These are phyloP conservation scores for Geosmithia putterillii DNA, from an alignment of 2,329 filamentous ascomycete genomes.

Conservation along the genomic window DNA sequence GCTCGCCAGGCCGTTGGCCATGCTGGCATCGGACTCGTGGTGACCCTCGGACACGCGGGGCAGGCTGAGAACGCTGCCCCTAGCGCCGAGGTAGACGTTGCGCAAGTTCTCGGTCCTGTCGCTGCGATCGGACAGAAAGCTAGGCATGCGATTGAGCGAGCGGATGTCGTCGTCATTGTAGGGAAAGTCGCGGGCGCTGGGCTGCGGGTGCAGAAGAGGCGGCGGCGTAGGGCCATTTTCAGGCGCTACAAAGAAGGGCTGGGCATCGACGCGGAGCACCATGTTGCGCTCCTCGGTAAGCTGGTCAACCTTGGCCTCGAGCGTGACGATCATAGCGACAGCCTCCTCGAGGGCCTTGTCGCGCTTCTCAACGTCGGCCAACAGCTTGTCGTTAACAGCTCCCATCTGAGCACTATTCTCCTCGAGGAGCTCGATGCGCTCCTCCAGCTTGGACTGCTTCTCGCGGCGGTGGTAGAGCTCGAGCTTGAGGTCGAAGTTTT, in stretches of 20 bases:
- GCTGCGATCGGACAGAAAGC: conserved; percentile 48
- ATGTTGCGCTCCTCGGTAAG: conserved; percentile 40
- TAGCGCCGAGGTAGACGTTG: conserved; percentile 41
- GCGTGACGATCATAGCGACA: conserved; percentile 52
- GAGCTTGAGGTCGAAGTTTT: conserved; percentile 67
- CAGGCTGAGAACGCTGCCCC: conserved; percentile 36
- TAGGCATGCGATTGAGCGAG: conserved; percentile 45
- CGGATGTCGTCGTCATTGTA: conserved; percentile 18
- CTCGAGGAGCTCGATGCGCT: conserved; percentile 41
- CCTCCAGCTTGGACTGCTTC: conserved; percentile 46
- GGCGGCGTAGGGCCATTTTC: conserved; percentile 10
- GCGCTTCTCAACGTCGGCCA: conserved; percentile 50
- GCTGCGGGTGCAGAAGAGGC: conserved; percentile 7
- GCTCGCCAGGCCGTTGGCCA: conserved; percentile 31
- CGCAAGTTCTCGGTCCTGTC: conserved; percentile 49
- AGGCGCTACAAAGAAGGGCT: conserved; percentile 12
- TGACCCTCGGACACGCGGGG: conserved; percentile 31
- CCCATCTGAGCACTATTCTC: conserved; percentile 39
- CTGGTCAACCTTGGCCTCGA: conserved; percentile 48
- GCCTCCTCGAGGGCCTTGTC: conserved; percentile 62
- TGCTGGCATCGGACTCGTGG: conserved; percentile 19
- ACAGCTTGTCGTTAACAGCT: conserved; percentile 44
- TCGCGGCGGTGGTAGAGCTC: conserved; percentile 60
- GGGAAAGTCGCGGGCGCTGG: neutral
- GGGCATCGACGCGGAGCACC: conserved; percentile 35